Percentiles rank a stretch among this genome's conserved stretches.
Conservation (phyloP, 2,329 filamentous ascomycete species). For the Monilinia fructicola region DNA sequence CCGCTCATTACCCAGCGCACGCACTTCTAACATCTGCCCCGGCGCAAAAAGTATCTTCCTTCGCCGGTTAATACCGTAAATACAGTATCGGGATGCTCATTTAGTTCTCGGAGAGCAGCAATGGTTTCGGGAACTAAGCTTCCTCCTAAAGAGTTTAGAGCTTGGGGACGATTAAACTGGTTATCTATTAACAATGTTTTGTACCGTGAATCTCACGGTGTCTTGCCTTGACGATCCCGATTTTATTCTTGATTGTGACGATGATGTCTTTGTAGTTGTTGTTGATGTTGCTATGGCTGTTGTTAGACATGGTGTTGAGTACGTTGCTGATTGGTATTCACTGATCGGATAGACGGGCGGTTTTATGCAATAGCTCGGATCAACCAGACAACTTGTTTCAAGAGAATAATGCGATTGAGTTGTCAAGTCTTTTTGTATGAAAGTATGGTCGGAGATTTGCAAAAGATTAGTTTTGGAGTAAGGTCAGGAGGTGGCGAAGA, state of each 20-base stretch:
- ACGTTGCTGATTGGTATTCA: not conserved
- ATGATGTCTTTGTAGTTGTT: conserved; percentile 45
- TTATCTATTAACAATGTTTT: conserved; percentile 43
- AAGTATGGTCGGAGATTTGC: too few species aligned
- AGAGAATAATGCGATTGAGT: too few species aligned
- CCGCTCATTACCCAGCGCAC: not conserved
- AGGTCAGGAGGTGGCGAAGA: too few species aligned
- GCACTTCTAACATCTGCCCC: conserved; percentile 49
- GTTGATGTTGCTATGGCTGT: too few species aligned
- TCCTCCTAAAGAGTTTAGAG: conserved; percentile 50
- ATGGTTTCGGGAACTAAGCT: conserved; percentile 47
- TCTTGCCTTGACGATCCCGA: conserved; percentile 48
- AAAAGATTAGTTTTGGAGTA: too few species aligned
- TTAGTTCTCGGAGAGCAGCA: conserved; percentile 46
- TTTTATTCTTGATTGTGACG: conserved; percentile 46
- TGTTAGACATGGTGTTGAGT: conserved; percentile 25
- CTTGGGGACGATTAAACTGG: conserved; percentile 50
- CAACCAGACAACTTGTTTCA: too few species aligned
- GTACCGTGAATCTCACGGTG: not conserved
- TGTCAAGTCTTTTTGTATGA: too few species aligned
- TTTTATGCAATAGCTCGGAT: not conserved
- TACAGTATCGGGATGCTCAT: conserved; percentile 49
- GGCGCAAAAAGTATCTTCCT: conserved; percentile 50
- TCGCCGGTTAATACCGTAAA: conserved; percentile 53
- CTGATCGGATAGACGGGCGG: too few species aligned